Conservation (phyloP, 129 eudicot genomes). For the Kitagawia praeruptora region DNA sequence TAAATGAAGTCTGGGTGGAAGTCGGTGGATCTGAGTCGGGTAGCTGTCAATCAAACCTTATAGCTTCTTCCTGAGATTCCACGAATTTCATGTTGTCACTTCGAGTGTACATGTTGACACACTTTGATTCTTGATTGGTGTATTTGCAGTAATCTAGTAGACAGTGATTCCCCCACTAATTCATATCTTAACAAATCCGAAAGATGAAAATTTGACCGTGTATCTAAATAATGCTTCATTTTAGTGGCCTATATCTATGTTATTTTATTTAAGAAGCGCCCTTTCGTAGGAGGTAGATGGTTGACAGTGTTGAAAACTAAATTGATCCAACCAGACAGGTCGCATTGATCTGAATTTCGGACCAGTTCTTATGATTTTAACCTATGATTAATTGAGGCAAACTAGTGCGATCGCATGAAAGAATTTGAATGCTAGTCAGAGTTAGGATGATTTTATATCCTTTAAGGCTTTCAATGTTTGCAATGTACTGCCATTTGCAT, state of each 20-base stretch:
- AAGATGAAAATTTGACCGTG: background rate
- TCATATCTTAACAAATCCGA: background rate
- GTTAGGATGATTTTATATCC: background rate
- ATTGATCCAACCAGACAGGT: background rate
- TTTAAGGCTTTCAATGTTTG: too few relatives aligned
- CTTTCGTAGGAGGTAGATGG: background rate
- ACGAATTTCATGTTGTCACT: background rate
- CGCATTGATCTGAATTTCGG: background rate
- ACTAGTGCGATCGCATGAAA: background rate
- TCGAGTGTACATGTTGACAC: background rate
- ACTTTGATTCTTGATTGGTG: background rate
- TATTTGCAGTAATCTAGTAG: background rate
- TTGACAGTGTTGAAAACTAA: background rate
- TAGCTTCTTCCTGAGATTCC: conserved; percentile 42
- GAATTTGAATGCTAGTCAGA: background rate
- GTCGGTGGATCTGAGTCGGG: conserved; percentile 37
- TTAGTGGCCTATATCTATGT: background rate
- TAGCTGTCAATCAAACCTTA: conserved; percentile 34
- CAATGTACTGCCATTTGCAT: background rate
- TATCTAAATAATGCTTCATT: background rate
- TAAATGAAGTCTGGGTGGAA: conserved; percentile 89
- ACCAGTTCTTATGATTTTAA: background rate
- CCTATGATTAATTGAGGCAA: background rate
- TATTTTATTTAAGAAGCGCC: background rate
- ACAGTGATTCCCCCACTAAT: background rate